These are phyloP conservation scores for Prunus fruticosa DNA, from an alignment of 306 rosid genomes.

Conservation along the genomic window DNA sequence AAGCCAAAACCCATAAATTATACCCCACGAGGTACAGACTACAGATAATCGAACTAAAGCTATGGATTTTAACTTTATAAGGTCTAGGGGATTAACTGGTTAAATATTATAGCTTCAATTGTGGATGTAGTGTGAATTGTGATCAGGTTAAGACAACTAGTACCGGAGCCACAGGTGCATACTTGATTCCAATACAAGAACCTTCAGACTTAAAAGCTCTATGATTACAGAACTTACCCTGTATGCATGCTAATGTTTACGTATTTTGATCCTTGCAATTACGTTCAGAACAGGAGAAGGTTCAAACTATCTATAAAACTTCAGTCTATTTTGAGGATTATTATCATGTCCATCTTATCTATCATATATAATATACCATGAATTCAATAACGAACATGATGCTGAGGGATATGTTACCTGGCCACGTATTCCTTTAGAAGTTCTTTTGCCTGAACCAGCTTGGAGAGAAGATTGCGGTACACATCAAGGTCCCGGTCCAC, in stretches of 20 bases:
- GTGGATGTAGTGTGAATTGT: neutral
- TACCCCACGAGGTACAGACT: neutral
- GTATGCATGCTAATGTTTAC: neutral
- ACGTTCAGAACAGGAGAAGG: slow-evolving; percentile 4
- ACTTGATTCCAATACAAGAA: neutral
- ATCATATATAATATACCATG: neutral
- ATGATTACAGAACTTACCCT: neutral
- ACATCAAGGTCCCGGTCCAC: slow-evolving; percentile 98
- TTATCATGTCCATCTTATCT: neutral
- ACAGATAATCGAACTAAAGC: neutral
- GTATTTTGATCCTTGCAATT: neutral
- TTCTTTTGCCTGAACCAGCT: slow-evolving; percentile 97
- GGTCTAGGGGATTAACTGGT: neutral
- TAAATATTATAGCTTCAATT: neutral
- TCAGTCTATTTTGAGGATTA: neutral
- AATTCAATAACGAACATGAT: neutral
- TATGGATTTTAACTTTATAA: neutral
- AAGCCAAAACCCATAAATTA: neutral
- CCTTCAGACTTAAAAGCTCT: neutral
- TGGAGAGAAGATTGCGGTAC: slow-evolving; percentile 91
- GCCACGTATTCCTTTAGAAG: slow-evolving; percentile 86
- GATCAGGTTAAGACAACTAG: neutral
- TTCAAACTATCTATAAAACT: slow-evolving; percentile 5
- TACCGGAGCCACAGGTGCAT: neutral
- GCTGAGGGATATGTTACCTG: slow-evolving; percentile 50